These are phyloP conservation scores for Cephalotrichum gorgonifer DNA, from an alignment of 2,329 filamentous ascomycete genomes.

Conservation along the genomic window DNA sequence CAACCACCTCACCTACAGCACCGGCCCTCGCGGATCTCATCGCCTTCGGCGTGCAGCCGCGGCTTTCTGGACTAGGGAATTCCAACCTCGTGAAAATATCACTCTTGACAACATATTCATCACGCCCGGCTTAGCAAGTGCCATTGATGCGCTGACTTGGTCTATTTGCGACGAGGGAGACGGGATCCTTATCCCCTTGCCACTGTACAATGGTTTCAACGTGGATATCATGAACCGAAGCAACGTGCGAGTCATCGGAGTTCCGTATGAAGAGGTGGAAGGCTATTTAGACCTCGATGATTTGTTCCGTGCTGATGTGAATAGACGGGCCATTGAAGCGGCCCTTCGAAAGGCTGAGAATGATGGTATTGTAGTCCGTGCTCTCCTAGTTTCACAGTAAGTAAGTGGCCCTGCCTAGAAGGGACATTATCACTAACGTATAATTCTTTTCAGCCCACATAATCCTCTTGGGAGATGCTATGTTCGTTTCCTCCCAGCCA, in stretches of 20 bases:
- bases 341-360: slow-evolving; percentile 7
- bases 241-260: slow-evolving; percentile 9
- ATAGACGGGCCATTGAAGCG: slow-evolving; percentile 7
- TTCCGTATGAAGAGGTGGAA: slow-evolving; percentile 9
- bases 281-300: slow-evolving; percentile 11
- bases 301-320: slow-evolving; percentile 11
- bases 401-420: neutral
- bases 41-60: slow-evolving; percentile 15
- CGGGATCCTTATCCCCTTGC: slow-evolving; percentile 16
- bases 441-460: slow-evolving; percentile 14
- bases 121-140: slow-evolving; percentile 14
- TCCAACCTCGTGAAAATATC: slow-evolving; percentile 9
- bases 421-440: neutral
- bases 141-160: slow-evolving; percentile 15
- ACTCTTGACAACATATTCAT: slow-evolving; percentile 13
- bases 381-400: slow-evolving; percentile 9
- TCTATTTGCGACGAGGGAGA: slow-evolving; percentile 17
- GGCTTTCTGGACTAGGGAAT: slow-evolving; percentile 13
- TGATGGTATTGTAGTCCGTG: slow-evolving; percentile 6
- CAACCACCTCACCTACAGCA: slow-evolving; percentile 17
- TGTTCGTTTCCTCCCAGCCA: slow-evolving; percentile 11
- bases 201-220: slow-evolving; percentile 17
- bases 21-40: slow-evolving; percentile 15
- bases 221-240: slow-evolving; percentile 12
- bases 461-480: slow-evolving; percentile 22